A percentile compares a stretch with the other conserved stretches of the same genome.
Conservation (phyloP, 768 basidiomycete species). For the Termitomyces sp. region DNA sequence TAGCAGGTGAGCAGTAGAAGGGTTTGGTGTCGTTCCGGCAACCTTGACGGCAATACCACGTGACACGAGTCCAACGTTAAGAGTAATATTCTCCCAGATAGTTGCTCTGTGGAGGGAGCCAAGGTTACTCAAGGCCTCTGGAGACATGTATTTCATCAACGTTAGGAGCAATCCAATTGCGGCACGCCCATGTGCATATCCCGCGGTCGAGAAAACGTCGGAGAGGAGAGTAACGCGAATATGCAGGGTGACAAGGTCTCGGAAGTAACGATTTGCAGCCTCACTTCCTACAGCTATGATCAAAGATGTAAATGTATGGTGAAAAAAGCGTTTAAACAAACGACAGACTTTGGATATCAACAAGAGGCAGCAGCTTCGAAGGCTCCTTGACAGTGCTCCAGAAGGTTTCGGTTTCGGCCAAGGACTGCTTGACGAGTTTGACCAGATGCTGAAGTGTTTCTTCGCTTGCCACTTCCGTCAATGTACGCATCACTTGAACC, state of each 20-base stretch:
- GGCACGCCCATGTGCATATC: constrained; percentile 75
- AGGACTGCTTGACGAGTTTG: constrained; percentile 60
- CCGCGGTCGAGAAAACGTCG: constrained; percentile 81
- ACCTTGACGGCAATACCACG: constrained; percentile 48
- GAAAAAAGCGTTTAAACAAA: neutral
- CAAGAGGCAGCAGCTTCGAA: constrained; percentile 60
- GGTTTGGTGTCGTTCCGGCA: constrained; percentile 41
- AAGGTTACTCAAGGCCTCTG: constrained; percentile 62
- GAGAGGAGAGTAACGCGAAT: constrained; percentile 79
- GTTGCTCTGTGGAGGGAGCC: constrained; percentile 78
- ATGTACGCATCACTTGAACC: constrained; percentile 81
- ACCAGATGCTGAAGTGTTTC: constrained; percentile 70
- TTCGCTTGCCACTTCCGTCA: constrained; percentile 80
- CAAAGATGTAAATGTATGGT: constrained; percentile 7
- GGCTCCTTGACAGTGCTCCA: constrained; percentile 51
- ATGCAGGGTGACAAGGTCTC: constrained; percentile 67
- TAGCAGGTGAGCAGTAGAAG: constrained; percentile 34
- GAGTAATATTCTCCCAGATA: constrained; percentile 82
- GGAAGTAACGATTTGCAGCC: constrained; percentile 59
- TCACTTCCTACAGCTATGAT: constrained; percentile 37
- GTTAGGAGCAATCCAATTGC: constrained; percentile 71
- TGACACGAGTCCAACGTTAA: constrained; percentile 53
- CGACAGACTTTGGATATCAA: constrained; percentile 46
- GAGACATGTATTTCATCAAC: constrained; percentile 57
- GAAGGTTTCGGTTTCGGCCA: constrained; percentile 64